A percentile compares a stretch with the other conserved stretches of the same genome.
Conservation (phyloP, 352 stramenopile species). For the Albugo laibachii region DNA sequence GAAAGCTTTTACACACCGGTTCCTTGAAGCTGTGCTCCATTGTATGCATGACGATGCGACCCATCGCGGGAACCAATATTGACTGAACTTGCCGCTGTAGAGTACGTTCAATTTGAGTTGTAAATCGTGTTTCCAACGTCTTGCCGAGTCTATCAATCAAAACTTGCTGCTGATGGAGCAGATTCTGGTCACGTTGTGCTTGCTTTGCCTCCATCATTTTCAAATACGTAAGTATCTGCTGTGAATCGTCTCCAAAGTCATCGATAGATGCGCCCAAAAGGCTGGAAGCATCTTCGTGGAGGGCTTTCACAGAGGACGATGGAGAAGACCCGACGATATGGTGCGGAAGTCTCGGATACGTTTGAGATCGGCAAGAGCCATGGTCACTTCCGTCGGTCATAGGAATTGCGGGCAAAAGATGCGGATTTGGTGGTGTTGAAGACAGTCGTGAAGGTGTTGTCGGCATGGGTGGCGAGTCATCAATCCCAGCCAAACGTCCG, state of each 20-base stretch:
- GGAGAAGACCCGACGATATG: constrained; percentile 25
- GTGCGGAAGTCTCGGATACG: constrained; percentile 38
- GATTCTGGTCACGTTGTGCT: constrained; percentile 39
- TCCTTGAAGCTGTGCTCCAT: constrained; percentile 84
- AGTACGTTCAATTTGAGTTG: constrained; percentile 56
- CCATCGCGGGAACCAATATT: constrained; percentile 65
- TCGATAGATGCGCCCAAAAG: constrained; percentile 54
- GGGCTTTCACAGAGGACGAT: constrained; percentile 56
- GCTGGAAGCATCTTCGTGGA: constrained; percentile 51
- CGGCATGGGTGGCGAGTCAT: too few species aligned
- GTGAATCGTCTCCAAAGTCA: constrained; percentile 28
- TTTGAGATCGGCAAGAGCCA: constrained; percentile 34
- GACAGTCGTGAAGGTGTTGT: too few species aligned
- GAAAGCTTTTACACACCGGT: constrained; percentile 54
- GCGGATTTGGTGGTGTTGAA: too few species aligned
- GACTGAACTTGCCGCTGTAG: constrained; percentile 71
- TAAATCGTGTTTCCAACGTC: constrained; percentile 14
- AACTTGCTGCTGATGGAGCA: constrained; percentile 42
- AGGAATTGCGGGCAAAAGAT: too few species aligned
- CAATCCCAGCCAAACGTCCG: too few species aligned
- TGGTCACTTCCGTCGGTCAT: constrained; percentile 46
- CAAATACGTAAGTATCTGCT: constrained; percentile 35
- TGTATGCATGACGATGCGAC: constrained; percentile 67
- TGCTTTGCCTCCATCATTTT: constrained; percentile 54
- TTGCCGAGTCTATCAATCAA: constrained; percentile 33